Conservation (phyloP, 2,329 filamentous ascomycete species). For the Colletotrichum camelliae region DNA sequence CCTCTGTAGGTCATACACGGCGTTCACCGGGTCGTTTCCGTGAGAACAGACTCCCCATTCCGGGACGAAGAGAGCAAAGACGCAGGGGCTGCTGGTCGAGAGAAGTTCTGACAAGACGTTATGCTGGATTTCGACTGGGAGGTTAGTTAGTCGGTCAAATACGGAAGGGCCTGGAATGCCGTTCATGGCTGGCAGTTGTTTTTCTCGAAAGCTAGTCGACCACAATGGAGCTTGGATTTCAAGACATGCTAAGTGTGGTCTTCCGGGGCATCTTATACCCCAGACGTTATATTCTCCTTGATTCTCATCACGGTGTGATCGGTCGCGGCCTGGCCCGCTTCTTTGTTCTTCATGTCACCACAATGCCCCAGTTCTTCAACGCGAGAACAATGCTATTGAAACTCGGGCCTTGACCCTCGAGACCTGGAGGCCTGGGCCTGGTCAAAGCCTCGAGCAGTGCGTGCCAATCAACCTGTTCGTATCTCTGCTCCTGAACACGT, state of each 20-base stretch:
- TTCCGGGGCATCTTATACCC: not conserved
- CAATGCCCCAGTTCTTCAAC: not conserved
- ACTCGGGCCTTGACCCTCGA: not conserved
- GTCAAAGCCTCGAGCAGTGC: not conserved
- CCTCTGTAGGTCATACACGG: slow-evolving; percentile 6
- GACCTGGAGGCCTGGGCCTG: not conserved
- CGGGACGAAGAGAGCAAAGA: slow-evolving; percentile 6
- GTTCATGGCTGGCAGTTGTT: not conserved
- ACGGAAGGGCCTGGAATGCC: not conserved
- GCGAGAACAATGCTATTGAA: not conserved
- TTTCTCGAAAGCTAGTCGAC: not conserved
- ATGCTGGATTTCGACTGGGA: slow-evolving; percentile 12
- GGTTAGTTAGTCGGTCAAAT: not conserved
- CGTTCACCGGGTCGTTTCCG: not conserved
- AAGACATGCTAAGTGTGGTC: not conserved
- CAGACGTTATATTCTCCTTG: not conserved
- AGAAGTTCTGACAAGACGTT: slow-evolving; percentile 5
- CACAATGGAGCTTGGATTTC: not conserved
- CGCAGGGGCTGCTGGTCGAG: not conserved
- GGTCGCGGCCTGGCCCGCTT: not conserved
- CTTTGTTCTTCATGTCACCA: not conserved
- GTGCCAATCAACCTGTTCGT: not conserved
- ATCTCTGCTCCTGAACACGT: not conserved
- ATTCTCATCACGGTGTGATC: not conserved
- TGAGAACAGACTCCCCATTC: slow-evolving; percentile 16